Base-by-base conservation (phyloP, 805 yeast genomes). In the Wickerhamomyces sydowiorum region DNA sequence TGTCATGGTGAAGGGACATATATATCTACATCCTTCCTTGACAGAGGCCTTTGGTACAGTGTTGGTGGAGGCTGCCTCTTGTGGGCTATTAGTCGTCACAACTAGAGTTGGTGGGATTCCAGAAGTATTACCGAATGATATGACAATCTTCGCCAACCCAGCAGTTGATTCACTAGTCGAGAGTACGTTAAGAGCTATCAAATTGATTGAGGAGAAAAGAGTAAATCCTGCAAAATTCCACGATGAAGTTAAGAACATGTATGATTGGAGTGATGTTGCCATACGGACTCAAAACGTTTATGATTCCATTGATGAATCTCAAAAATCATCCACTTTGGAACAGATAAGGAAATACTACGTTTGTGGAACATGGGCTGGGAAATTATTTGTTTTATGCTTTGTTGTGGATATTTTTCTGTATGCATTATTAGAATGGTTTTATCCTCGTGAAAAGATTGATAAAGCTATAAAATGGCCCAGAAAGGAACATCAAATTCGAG, bases 21-120 rank as follows among this genome's bases (percentile, higher is more conserved):
- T 93, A 10, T 93, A 90, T 59, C 63, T 93, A 23, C 98, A 93
- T 62, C 90, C 99, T 0, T 82, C 96, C 1, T 69, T 93, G 32
- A 93, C 98, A 0, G 99, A 93, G 60, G 99, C 98, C 0, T 93
- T 93, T 64, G 99, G 99, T 3, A 93, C 99, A 0, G 98, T 88
- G 0, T 66, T 93, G 10, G 96, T 93, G 0, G 99, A 93, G 59
- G 99, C 99, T 0, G 99, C 97, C 0, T 84, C 96, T 1, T 93
- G 98, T 67, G 97, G 97, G 0, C 61, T 93, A 29, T 70, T 86
- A 17, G 96, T 93, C 2, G 99, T 93, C 0, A 89, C 97, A 0
- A 93, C 99, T 0, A 79, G 80, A 44, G 99, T 93, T 0, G 99
- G 99, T 12, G 99, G 99, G 5, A 90, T 93, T 31, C 97, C 97